These are phyloP conservation scores for Penicillium nucicola DNA, from an alignment of 495 filamentous ascomycete genomes.

Conservation along the genomic window DNA sequence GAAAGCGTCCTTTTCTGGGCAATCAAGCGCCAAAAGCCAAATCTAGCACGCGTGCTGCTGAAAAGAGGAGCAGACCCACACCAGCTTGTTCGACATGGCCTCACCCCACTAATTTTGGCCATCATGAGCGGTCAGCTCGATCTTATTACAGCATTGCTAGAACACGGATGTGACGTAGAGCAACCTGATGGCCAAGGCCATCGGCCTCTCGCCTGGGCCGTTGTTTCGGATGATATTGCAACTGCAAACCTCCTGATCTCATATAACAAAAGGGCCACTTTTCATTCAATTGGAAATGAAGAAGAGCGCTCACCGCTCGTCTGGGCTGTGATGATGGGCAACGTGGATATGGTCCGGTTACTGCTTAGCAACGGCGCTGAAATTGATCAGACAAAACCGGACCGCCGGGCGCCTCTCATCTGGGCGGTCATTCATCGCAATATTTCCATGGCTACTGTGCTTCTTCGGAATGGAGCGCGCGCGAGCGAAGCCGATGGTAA, in stretches of 20 bases:
- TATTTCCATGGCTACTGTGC: not conserved
- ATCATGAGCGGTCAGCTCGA: not conserved
- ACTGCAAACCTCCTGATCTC: not conserved
- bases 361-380: not conserved
- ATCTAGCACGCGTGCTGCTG: not conserved
- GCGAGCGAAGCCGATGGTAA: not conserved
- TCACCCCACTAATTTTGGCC: not conserved
- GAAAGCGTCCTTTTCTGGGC: not conserved
- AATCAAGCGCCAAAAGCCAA: not conserved
- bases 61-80: not conserved
- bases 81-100: not conserved
- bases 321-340: not conserved
- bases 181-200: not conserved
- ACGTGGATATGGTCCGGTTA: not conserved
- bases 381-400: not conserved
- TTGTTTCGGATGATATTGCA: not conserved
- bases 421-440: not conserved
- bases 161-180: not conserved
- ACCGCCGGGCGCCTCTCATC: not conserved
- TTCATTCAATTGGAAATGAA: not conserved
- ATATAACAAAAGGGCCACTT: not conserved
- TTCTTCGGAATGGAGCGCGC: not conserved
- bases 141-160: not conserved
- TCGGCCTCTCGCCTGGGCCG: not conserved
- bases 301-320: not conserved